A percentile compares a stretch with the other conserved stretches of the same genome.
Conservation (phyloP, 2,329 filamentous ascomycete genomes). For the Pseudopyrenochaeta lycopersici region DNA sequence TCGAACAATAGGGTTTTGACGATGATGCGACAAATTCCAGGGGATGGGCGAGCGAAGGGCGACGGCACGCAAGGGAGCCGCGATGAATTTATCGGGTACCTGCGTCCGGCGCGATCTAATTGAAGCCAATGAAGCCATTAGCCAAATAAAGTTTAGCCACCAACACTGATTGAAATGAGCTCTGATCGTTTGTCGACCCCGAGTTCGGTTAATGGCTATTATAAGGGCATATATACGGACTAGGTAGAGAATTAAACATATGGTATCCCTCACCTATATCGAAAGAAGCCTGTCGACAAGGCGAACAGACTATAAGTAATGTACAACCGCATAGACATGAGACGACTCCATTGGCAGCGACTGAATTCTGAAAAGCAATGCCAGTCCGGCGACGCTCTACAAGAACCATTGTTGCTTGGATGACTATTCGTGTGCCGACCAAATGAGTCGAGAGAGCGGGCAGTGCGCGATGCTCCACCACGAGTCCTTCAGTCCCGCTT, state of each 20-base stretch:
- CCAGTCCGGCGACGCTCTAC: too few species aligned
- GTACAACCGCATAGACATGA: too few species aligned
- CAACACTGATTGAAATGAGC: not conserved
- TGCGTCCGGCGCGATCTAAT: constrained; percentile 6
- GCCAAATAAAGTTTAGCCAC: constrained; percentile 11
- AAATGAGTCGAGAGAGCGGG: too few species aligned
- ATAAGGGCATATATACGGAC: too few species aligned
- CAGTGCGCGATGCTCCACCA: too few species aligned
- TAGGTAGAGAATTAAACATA: too few species aligned
- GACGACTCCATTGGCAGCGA: too few species aligned
- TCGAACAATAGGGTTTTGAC: not conserved
- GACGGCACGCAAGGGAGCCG: not conserved
- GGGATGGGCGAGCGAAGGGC: not conserved
- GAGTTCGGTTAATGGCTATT: not conserved
- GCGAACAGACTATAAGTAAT: too few species aligned
- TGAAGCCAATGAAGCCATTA: constrained; percentile 2
- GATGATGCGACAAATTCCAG: not conserved
- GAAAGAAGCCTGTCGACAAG: too few species aligned
- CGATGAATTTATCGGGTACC: constrained; percentile 7
- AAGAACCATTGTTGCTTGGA: too few species aligned
- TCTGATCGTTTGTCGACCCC: not conserved
- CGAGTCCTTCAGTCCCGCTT: constrained; percentile 26
- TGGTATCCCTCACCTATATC: too few species aligned
- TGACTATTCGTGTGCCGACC: not conserved
- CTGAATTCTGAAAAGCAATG: too few species aligned